Evolutionary conservation across 176 grass and related monocot species (phyloP), one percentile per base, ranked within the genome.

Genomic region (Musa acuminata): DNA sequence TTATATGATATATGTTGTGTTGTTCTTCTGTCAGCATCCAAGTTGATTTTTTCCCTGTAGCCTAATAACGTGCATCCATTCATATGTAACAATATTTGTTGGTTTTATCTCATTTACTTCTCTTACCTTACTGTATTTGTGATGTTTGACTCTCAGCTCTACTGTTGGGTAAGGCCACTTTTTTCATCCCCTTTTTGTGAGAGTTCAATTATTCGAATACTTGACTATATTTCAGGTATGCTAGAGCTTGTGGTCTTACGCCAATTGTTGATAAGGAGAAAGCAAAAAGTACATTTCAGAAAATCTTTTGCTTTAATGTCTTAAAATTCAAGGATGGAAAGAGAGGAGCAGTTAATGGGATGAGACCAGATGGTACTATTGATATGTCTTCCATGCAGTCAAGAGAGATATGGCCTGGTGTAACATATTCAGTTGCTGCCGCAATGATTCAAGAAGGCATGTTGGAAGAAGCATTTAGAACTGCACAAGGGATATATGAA

Each of bases 381-480:
- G 94, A 98, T 73, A 88, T 85, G 84, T 87, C 94, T 17, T 69
- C 88, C 57, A 98, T 98, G 90, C 94, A 98, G 76, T 98, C 90
- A 53, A 87, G 94, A 80, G 94, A 98, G 77, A 81, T 93, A 79
- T 98, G 94, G 94, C 94, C 90, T 80, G 94, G 94, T 19, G 94
- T 98, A 75, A 98, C 94, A 57, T 98, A 98, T 76, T 83, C 86
- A 9, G 81, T 98, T 77, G 94, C 94, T 49, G 90, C 88, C 22
- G 77, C 86, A 71, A 98, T 98, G 94, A 93, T 98, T 74, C 94
- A 98, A 77, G 88, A 98, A 91, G 90, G 90, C 74, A 82, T 98
- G 90, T 52, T 87, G 24, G 82, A 98, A 54, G 25, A 89, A 60
- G 94, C 80, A 19, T 93, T 98, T 74, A 91, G 83, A 90, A 98